Evolutionary conservation across 192 early-diverging fungal genomes (phyloP), one percentile per base, ranked within the genome.

Genomic region (Dissophora globulifera): DNA sequence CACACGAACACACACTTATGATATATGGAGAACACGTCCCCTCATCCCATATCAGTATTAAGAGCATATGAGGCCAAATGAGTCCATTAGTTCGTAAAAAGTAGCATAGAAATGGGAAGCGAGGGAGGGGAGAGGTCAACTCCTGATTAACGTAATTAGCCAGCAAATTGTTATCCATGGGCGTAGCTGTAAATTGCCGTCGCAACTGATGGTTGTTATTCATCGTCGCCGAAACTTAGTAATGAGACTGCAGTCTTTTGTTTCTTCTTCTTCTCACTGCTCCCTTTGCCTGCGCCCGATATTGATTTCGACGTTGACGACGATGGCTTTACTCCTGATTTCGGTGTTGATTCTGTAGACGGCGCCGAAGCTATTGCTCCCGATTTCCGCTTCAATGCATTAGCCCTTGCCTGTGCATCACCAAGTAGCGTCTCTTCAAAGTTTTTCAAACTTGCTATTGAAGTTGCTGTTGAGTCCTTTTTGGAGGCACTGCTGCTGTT

Each of bases 161-260:
- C n/a, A n/a, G n/a, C n/a, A n/a, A n/a, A n/a, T n/a, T n/a, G n/a
- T n/a, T n/a, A n/a, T n/a, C n/a, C n/a, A n/a, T n/a, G n/a, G n/a
- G n/a, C n/a, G n/a, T n/a, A n/a, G n/a, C n/a, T n/a, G n/a, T n/a
- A n/a, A n/a, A n/a, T n/a, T n/a, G n/a, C n/a, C n/a, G n/a, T n/a
- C n/a, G n/a, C n/a, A n/a, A n/a, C n/a, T n/a, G n/a, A n/a, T n/a
- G n/a, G n/a, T n/a, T n/a, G n/a, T 64, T 41, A 74, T 48, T 76
- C 72, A 1, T 76, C 58, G 5, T 76, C 72, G 27, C 58, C 53
- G 51, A 76, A 76, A 33, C 72, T 76, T 11, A 76, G 58, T 26
- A 67, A 23, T 8, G 51, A 67, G 1, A 46, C 50, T 42, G 56
- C 31, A 46, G 53, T 62, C 52, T 67, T 61, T 50, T 40, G 35